Conservation (phyloP, 139 green algal species). For the Chlamydomonas sphaeroides region DNA sequence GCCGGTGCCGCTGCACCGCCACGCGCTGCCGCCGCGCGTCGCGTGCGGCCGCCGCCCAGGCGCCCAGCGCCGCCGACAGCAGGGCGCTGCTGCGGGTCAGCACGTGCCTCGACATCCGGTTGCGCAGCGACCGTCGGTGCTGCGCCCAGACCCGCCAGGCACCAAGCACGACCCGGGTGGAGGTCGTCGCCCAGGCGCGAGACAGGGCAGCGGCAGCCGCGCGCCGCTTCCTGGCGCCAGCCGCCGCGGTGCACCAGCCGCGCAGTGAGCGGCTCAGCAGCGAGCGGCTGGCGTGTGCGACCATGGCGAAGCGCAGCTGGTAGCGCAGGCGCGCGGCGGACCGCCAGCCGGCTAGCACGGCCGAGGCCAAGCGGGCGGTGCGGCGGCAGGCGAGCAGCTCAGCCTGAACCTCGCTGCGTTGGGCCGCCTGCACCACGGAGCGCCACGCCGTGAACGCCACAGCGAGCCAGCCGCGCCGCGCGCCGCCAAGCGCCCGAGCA, state of each 20-base stretch:
- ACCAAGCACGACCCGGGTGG: too few species aligned
- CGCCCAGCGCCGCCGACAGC: background rate
- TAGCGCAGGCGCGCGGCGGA: background rate
- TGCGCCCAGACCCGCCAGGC: too few species aligned
- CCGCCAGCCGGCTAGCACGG: background rate
- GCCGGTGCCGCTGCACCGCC: background rate
- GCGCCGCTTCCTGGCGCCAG: too few species aligned
- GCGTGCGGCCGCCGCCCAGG: background rate
- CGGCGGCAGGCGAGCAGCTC: background rate
- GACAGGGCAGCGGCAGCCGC: too few species aligned
- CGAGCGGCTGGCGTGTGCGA: background rate
- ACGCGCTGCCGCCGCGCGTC: constrained; percentile 1
- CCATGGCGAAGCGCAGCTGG: background rate
- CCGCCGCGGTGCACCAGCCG: background rate
- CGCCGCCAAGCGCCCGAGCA: background rate
- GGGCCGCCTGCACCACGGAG: background rate
- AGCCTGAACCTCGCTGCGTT: constrained; percentile 4
- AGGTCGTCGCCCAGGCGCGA: too few species aligned
- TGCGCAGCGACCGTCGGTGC: too few species aligned
- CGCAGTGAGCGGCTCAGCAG: background rate
- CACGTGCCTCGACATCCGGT: background rate
- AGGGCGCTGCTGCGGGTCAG: background rate
- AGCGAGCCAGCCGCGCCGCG: background rate
- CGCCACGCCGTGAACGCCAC: constrained; percentile 10
- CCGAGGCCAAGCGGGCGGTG: background rate